Conservation (phyloP, 805 yeast species). For the Pichia insulana region DNA sequence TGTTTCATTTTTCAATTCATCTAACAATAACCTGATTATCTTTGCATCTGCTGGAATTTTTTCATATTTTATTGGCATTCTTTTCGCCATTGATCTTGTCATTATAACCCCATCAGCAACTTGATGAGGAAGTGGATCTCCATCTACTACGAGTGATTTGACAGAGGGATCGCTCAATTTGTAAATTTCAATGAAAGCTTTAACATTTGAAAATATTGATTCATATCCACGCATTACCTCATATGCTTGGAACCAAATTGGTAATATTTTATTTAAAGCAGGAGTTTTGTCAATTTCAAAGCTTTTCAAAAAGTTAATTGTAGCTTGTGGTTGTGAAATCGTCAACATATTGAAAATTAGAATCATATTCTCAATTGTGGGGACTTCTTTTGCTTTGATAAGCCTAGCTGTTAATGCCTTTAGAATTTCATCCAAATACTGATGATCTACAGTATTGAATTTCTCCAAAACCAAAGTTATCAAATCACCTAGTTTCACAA, state of each 20-base stretch:
- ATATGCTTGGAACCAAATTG: constrained; percentile 78
- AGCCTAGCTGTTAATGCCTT: constrained; percentile 67
- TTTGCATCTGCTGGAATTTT: constrained; percentile 62
- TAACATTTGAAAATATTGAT: constrained; percentile 55
- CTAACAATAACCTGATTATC: constrained; percentile 59
- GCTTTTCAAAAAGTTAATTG: constrained; percentile 50
- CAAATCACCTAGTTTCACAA: constrained; percentile 61
- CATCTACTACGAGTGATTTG: constrained; percentile 52
- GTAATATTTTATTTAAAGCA: constrained; percentile 51
- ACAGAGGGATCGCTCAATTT: constrained; percentile 48
- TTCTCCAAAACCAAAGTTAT: constrained; percentile 23
- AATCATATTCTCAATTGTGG: constrained; percentile 69
- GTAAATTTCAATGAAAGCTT: constrained; percentile 63
- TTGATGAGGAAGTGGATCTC: constrained; percentile 58
- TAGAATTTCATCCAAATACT: constrained; percentile 48
- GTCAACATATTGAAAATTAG: constrained; percentile 70
- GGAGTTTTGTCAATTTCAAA: constrained; percentile 25
- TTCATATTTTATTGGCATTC: constrained; percentile 53
- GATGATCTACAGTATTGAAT: constrained; percentile 31
- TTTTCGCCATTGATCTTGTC: constrained; percentile 77
- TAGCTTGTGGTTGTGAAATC: constrained; percentile 49
- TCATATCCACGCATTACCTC: constrained; percentile 74
- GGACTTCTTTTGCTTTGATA: constrained; percentile 53
- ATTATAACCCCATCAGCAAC: constrained; percentile 50
- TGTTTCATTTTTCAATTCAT: constrained; percentile 61